These are phyloP conservation scores for Bimuria novae-zelandiae DNA, from an alignment of 2,329 filamentous ascomycete species.

Conservation along the genomic window DNA sequence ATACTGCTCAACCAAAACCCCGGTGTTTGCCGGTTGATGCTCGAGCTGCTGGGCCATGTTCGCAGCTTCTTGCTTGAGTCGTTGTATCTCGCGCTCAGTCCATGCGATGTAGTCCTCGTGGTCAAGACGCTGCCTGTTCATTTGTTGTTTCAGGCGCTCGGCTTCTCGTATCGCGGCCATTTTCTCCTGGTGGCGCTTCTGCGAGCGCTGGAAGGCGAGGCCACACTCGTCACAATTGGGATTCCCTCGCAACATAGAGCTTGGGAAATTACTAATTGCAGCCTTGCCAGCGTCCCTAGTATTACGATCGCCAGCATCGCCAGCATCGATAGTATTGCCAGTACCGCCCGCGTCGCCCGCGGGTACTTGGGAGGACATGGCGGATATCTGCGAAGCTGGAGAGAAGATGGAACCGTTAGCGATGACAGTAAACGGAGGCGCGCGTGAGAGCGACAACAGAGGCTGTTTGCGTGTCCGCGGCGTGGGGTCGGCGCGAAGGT, in stretches of 20 bases:
- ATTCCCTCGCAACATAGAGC: background rate
- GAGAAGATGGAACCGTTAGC: background rate
- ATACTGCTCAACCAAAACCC: background rate
- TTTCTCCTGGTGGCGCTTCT: background rate
- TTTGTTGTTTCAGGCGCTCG: background rate
- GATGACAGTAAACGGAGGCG: background rate
- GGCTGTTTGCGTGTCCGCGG: background rate
- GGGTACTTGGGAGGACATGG: background rate
- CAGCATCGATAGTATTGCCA: background rate
- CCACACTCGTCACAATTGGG: background rate
- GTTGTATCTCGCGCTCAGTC: background rate
- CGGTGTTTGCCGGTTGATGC: no score
- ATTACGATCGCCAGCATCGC: background rate
- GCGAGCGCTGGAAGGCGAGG: background rate
- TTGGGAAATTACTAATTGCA: background rate
- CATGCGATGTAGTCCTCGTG: background rate
- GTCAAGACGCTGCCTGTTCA: background rate
- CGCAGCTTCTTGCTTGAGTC: no score
- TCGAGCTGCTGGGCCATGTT: background rate
- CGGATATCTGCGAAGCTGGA: background rate
- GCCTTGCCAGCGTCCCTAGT: background rate
- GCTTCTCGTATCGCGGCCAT: background rate
- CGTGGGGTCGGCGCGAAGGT: background rate
- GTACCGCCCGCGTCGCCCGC: background rate
- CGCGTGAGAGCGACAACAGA: background rate